These are phyloP conservation scores for Trichosporon sp. DNA, from an alignment of 1,284 basidiomycete genomes.

Conservation along the genomic window DNA sequence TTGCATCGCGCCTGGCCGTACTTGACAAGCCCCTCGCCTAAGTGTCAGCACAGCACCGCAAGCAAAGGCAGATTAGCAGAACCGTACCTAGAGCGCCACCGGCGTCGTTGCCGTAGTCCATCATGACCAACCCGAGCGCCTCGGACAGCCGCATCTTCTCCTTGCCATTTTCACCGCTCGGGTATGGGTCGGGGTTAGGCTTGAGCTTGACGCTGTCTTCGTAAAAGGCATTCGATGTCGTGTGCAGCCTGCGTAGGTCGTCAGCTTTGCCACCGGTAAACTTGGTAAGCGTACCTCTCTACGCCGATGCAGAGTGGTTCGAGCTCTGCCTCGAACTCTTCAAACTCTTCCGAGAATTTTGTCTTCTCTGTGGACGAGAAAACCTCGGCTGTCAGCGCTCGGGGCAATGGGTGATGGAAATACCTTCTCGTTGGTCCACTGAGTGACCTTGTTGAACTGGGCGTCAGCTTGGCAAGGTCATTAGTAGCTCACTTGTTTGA, in stretches of 20 bases:
- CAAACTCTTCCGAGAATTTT: conserved; percentile 59
- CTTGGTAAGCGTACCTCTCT: conserved; percentile 53
- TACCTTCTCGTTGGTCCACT: conserved; percentile 47
- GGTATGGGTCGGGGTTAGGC: conserved; percentile 42
- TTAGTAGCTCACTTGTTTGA: conserved; percentile 43
- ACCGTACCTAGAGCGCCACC: conserved; percentile 58
- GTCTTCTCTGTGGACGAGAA: conserved; percentile 59
- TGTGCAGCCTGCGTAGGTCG: conserved; percentile 36
- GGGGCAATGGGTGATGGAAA: not conserved
- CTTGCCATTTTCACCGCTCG: conserved; percentile 34
- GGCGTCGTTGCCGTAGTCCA: conserved; percentile 73
- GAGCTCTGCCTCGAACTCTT: conserved; percentile 63
- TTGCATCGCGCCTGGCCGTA: conserved; percentile 75
- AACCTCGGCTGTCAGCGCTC: conserved; percentile 48
- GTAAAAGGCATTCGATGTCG: conserved; percentile 43
- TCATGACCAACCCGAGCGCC: conserved; percentile 75
- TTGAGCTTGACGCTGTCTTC: conserved; percentile 41
- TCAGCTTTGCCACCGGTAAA: not conserved
- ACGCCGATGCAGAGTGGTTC: conserved; percentile 61
- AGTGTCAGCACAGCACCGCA: conserved; percentile 2
- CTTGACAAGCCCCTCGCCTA: conserved; percentile 58
- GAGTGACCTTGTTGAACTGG: conserved; percentile 45
- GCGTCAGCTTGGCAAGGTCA: not conserved
- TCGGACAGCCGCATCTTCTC: conserved; percentile 59
- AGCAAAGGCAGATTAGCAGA: no score